These are phyloP conservation scores for Yamadazyma mexicana DNA, from an alignment of 1,139 yeast species.

Conservation along the genomic window DNA sequence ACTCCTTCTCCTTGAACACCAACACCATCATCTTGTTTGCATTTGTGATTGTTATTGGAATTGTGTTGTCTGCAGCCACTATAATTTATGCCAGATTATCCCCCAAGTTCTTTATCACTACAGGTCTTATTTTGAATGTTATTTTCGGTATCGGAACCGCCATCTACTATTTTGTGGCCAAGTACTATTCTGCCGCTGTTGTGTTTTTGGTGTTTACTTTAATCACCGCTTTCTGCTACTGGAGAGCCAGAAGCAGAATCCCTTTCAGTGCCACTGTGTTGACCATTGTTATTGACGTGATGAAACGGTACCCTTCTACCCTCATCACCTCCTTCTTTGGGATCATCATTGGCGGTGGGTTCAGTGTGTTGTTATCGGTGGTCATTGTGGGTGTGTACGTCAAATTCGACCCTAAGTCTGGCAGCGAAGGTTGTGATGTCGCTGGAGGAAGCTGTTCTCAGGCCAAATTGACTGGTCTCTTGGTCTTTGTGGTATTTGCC, in stretches of 20 bases:
- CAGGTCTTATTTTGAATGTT: slow-evolving; percentile 69
- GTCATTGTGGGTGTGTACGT: slow-evolving; percentile 76
- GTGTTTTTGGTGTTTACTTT: slow-evolving; percentile 67
- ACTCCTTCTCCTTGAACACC: slow-evolving; percentile 65
- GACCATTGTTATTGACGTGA: slow-evolving; percentile 71
- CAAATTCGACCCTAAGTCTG: slow-evolving; percentile 53
- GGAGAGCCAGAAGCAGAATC: slow-evolving; percentile 70
- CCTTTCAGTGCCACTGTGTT: slow-evolving; percentile 74
- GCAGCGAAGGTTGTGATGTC: slow-evolving; percentile 38
- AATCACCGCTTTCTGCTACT: slow-evolving; percentile 69
- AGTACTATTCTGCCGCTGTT: slow-evolving; percentile 77
- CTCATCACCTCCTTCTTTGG: slow-evolving; percentile 66
- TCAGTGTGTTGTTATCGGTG: slow-evolving; percentile 63
- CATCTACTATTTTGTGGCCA: slow-evolving; percentile 62
- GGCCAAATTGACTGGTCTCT: slow-evolving; percentile 63
- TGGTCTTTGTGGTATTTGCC: slow-evolving; percentile 76
- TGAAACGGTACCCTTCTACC: slow-evolving; percentile 70
- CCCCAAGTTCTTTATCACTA: slow-evolving; percentile 67
- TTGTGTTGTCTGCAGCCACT: slow-evolving; percentile 58
- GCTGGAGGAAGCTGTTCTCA: slow-evolving; percentile 70
- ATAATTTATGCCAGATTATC: slow-evolving; percentile 61
- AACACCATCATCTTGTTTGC: slow-evolving; percentile 72
- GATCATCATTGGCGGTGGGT: slow-evolving; percentile 60
- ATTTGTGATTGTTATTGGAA: slow-evolving; percentile 61
- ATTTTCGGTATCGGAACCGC: slow-evolving; percentile 74